phyloP scores from a whole-genome alignment of 345 rosid species.

The Syzygium aqueum region DNA sequence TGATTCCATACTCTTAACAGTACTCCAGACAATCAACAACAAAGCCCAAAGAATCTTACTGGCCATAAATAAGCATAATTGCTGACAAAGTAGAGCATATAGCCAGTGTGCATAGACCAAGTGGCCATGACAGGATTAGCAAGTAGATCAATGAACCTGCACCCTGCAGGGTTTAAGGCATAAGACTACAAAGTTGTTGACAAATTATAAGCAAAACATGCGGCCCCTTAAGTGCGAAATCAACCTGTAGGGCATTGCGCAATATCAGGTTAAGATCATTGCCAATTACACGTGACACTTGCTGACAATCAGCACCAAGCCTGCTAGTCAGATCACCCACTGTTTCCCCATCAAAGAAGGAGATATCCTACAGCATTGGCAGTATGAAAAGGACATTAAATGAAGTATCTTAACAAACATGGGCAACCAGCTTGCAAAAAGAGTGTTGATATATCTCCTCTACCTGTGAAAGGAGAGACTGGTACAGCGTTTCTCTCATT shows the following conservation, averaged over 20 bases:
- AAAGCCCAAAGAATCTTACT: constrained; percentile 35
- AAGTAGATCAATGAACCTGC: constrained; percentile 80
- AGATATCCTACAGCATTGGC: constrained; percentile 47
- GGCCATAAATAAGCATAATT: constrained; percentile 72
- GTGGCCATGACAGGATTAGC: constrained; percentile 74
- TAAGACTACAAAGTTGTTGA: constrained; percentile 5
- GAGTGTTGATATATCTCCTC: not conserved
- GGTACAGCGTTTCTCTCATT: constrained; percentile 88
- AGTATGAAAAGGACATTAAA: not conserved
- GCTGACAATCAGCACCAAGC: constrained; percentile 98
- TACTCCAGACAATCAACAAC: not conserved
- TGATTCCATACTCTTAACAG: not conserved
- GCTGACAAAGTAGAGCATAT: constrained; percentile 70
- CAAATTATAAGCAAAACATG: not conserved
- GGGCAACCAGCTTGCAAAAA: not conserved
- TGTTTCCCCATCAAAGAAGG: constrained; percentile 89
- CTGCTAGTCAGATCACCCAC: constrained; percentile 98
- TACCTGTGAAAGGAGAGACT: constrained; percentile 91
- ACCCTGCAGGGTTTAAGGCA: constrained; percentile 46
- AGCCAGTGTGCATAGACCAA: constrained; percentile 67
- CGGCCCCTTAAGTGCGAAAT: not conserved
- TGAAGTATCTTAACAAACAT: not conserved
- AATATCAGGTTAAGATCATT: constrained; percentile 83
- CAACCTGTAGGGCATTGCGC: constrained; percentile 89
- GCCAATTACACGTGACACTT: constrained; percentile 91